Base-by-base conservation (phyloP, 1,139 yeast species). In the Citeromyces siamensis region DNA sequence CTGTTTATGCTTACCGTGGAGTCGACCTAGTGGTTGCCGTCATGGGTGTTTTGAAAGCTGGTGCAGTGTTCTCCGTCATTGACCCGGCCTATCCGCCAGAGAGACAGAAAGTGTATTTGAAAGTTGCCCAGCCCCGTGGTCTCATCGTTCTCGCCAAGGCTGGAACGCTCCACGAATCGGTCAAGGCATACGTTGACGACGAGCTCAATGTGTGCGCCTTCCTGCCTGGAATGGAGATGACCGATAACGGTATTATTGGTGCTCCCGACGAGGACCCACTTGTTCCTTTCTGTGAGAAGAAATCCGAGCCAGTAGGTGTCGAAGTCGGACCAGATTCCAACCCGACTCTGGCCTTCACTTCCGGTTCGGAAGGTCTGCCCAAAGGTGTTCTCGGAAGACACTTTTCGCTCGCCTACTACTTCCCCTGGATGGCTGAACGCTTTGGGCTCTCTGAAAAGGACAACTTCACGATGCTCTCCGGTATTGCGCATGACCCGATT, bases 11-110 rank as follows among this genome's bases (percentile, higher is more conserved):
- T 21, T 83, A 90, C 51, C 77, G 99, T 60, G 96, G 97, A 46
- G 98, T 90, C 9, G 99, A 90, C 54, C 67, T 90, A 46, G 85
- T 90, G 72, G 83, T 90, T 36, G 94, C 97, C 5, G 97, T 90
- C 13, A 80, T 90, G 85, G 99, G 97, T 57, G 95, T 85, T 27
- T 69, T 90, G 52, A 90, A 90, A 60, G 96, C 98, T 2, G 99
- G 99, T 47, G 98, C 95, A 13, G 88, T 98, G 0, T 90, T 90
- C 55, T 88, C 96, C 5, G 99, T 93, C 19, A 90, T 90, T 46
- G 99, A 90, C 53, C 98, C 98, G 5, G 97, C 98, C 2, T 90
- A 90, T 56, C 99, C 99, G 32, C 95, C 98, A 17, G 94, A 94
- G 6, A 76, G 99, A 59, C 99, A 90, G 58, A 90, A 84, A 48